These are phyloP conservation scores for Ustulina deusta DNA, from an alignment of 2,329 filamentous ascomycete genomes.

Conservation along the genomic window DNA sequence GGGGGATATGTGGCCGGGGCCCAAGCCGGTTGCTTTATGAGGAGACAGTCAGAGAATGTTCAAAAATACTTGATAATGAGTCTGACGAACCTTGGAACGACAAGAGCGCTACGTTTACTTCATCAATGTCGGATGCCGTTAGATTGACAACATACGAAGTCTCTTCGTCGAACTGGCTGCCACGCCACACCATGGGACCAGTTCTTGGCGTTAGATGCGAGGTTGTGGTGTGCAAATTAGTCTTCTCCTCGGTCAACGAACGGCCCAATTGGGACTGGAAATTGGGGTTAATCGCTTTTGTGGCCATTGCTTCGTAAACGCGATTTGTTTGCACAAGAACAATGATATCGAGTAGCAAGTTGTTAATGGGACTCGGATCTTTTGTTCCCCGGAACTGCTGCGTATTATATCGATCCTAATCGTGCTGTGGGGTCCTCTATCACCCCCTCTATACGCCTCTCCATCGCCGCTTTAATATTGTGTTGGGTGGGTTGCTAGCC, in stretches of 20 bases:
- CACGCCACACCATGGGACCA: slow-evolving; percentile 7
- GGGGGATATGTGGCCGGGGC: background rate
- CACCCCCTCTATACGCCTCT: too few species aligned
- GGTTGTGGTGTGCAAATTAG: background rate
- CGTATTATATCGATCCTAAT: too few species aligned
- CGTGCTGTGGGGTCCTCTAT: too few species aligned
- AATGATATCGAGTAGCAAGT: too few species aligned
- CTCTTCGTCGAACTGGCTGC: background rate
- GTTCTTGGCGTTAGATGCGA: background rate
- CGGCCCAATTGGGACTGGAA: background rate
- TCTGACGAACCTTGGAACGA: slow-evolving; percentile 1
- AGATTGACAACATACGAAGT: background rate
- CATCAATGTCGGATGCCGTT: background rate
- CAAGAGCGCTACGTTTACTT: slow-evolving; percentile 1
- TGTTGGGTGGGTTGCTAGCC: too few species aligned
- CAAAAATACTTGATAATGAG: background rate
- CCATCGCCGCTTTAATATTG: too few species aligned
- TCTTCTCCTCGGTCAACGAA: background rate
- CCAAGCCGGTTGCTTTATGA: background rate
- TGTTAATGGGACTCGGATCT: too few species aligned
- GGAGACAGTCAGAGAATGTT: background rate
- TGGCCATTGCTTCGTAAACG: background rate
- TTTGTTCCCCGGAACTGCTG: too few species aligned
- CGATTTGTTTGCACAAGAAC: too few species aligned
- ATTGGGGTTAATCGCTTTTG: background rate